A percentile compares a stretch with the other conserved stretches of the same genome.
Evolutionary conservation across 495 filamentous ascomycete species (phyloP).

Genomic region (Chaetomium fimeti): DNA sequence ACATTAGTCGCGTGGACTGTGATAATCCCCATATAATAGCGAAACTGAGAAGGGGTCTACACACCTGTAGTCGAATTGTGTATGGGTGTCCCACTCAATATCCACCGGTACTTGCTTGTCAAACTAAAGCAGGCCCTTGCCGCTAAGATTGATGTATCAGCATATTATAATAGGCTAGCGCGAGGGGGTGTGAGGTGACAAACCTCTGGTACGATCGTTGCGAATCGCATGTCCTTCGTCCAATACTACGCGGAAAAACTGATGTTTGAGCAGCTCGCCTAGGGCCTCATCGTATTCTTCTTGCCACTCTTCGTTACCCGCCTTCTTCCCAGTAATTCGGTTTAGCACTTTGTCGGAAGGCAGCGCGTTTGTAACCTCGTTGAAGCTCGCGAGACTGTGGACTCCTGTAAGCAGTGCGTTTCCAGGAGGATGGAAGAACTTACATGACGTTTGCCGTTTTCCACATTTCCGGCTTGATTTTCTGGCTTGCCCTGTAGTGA

Average conservation of each 20-base stretch:
- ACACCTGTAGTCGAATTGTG: not conserved
- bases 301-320: conserved; percentile 1
- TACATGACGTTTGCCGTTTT: not conserved
- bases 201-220: not conserved
- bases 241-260: conserved; percentile 12
- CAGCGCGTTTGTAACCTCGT: conserved; percentile 1
- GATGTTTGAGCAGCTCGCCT: not conserved
- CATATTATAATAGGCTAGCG: not conserved
- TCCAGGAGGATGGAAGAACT: not conserved
- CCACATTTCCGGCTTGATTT: not conserved
- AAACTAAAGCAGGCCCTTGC: not conserved
- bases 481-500: not conserved
- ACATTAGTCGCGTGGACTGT: not conserved
- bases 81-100: not conserved
- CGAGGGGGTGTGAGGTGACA: not conserved
- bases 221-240: conserved; percentile 13
- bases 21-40: too few relatives aligned
- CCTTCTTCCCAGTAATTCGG: not conserved
- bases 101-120: conserved; percentile 18
- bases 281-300: not conserved
- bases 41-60: not conserved
- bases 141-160: not conserved
- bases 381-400: conserved; percentile 4
- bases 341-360: not conserved
- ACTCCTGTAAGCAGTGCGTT: not conserved